Evolutionary conservation across 2,329 filamentous ascomycete species (phyloP).

Genomic region (Xylaria sp.): DNA sequence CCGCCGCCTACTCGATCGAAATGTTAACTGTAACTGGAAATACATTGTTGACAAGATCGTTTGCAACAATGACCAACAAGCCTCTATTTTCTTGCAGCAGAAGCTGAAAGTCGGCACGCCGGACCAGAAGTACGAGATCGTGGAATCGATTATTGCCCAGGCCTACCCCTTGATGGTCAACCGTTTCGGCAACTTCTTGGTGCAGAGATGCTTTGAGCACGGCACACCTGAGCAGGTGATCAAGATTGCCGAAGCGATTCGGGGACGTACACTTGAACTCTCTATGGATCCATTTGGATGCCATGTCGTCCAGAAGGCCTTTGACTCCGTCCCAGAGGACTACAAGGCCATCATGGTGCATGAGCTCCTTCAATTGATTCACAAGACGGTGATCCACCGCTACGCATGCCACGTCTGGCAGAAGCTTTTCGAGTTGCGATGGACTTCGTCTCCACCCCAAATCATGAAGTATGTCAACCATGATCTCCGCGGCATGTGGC

Average conservation of each 20-base stretch:
- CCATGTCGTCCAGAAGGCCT: conserved; percentile 97
- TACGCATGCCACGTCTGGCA: conserved; percentile 99
- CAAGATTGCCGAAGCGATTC: conserved; percentile 91
- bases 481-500: conserved; percentile 94
- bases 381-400: conserved; percentile 96
- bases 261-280: conserved; percentile 88
- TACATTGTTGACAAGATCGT: conserved; percentile 99
- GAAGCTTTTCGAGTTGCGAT: conserved; percentile 96
- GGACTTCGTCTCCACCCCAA: conserved; percentile 91
- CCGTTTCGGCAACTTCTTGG: conserved; percentile 96
- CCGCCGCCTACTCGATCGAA: conserved; percentile 89
- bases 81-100: conserved; percentile 97
- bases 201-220: conserved; percentile 98
- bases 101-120: conserved; percentile 96
- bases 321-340: conserved; percentile 95
- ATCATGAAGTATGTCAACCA: conserved; percentile 99
- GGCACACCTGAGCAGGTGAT: conserved; percentile 93
- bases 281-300: conserved; percentile 99
- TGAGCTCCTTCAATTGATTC: conserved; percentile 90
- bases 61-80: conserved; percentile 98
- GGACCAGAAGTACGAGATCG: conserved; percentile 96
- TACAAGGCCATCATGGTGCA: conserved; percentile 99
- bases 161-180: conserved; percentile 98
- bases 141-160: conserved; percentile 92
- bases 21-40: conserved; percentile 98